Evolutionary conservation across 2,329 filamentous ascomycete species (phyloP).

Genomic region (Exophiala bonariae): DNA sequence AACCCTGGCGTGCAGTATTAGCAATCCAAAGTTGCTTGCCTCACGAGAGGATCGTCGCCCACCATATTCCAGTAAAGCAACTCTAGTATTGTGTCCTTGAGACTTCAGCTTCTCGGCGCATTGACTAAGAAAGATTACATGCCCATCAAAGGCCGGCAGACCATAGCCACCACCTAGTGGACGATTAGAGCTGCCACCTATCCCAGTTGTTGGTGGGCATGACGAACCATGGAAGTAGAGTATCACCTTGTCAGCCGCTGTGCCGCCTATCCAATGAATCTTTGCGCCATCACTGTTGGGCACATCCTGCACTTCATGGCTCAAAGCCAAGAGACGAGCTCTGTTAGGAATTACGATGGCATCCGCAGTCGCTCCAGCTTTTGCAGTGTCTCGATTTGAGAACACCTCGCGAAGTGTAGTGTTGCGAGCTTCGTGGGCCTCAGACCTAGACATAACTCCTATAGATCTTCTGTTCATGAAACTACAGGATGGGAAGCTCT

Average conservation of each 20-base stretch:
- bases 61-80: slow-evolving; percentile 13
- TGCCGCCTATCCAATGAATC: slow-evolving; percentile 13
- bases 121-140: slow-evolving; percentile 6
- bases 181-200: neutral
- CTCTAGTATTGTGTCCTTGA: neutral
- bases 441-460: slow-evolving; percentile 8
- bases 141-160: slow-evolving; percentile 8
- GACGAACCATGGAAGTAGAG: slow-evolving; percentile 15
- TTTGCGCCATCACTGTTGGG: slow-evolving; percentile 9
- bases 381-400: neutral
- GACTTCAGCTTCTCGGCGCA: neutral
- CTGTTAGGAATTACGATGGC: neutral
- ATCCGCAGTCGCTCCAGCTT: neutral
- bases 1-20: neutral
- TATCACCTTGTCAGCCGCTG: slow-evolving; percentile 4
- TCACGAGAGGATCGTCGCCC: neutral
- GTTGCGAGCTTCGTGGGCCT: slow-evolving; percentile 6
- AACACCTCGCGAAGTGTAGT: neutral
- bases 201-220: neutral
- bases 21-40: neutral
- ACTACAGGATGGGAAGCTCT: no score
- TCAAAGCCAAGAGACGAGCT: neutral
- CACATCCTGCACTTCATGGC: slow-evolving; percentile 1
- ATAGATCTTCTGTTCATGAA: no score
- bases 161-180: slow-evolving; percentile 8